Evolutionary conservation across 208 protist genomes (phyloP), one percentile per base, ranked within the genome.

Genomic region (Zelonia costaricensis): DNA sequence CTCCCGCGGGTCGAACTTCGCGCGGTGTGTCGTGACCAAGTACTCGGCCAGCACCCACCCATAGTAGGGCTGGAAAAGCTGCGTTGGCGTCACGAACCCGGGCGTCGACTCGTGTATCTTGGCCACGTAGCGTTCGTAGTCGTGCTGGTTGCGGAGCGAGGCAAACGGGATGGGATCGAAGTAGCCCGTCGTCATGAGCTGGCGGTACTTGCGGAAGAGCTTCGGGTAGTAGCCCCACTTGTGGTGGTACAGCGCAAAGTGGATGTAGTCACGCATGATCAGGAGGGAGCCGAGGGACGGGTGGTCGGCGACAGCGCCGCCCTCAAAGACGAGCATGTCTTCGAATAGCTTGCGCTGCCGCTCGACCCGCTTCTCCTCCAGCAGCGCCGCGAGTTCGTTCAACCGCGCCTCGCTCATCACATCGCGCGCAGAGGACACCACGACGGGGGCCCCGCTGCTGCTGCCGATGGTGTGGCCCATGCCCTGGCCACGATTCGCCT

Each of bases 211-310:
- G 68, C 87, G 78, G 45, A 81, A 82, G 33, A 95, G 68, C 59
- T 92, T 93, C 22, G 86, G 88, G 74, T 90, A 93, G 76, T 96
- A 96, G 10, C 91, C 91, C 86, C 87, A 94, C 58, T 86, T 91
- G 44, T 74, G 48, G 62, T 96, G 76, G 51, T 96, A 94, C 7
- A 96, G 66, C 25, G 82, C 84, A 58, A 93, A 93, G 49, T 94
- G 88, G 23, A 96, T 65, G 55, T 92, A 94, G 45, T 96, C 91
- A 25, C 87, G 84, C 74, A 93, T 88, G 44, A 96, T 95, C 23
- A 95, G 58, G 16, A 60, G 22, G 12, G 53, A 74, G 23, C 85
- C 88, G 4, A 95, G 76, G 1, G 81, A 79, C 0, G 72, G 74
- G 62, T 86, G 83, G 55, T 95, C 88, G 2, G 81, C 27, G 16